A percentile compares a stretch with the other conserved stretches of the same genome.
Conservation (phyloP, 192 early-diverging fungal species). For the Coemansia sp. region DNA sequence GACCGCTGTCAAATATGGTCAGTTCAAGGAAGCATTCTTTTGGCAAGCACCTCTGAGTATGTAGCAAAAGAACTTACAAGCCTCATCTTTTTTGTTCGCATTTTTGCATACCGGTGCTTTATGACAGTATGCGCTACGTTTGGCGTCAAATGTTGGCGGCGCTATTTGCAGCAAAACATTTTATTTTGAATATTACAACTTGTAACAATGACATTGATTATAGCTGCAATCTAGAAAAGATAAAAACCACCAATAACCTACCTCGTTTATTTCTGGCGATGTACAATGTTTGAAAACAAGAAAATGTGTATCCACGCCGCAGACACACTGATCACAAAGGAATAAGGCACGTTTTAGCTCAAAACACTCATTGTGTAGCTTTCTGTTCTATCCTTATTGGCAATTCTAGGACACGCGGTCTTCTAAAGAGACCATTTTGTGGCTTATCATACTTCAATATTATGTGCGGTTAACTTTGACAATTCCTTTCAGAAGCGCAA, state of each 20-base stretch:
- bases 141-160: background rate
- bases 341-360: conserved; percentile 6
- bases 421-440: conserved; percentile 3
- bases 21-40: background rate
- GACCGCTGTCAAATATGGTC: background rate
- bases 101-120: background rate
- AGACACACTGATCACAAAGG: conserved; percentile 15
- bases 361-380: conserved; percentile 4
- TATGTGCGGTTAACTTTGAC: background rate
- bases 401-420: background rate
- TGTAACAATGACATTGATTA: background rate
- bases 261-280: background rate
- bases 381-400: background rate
- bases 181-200: background rate
- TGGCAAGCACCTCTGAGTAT: background rate
- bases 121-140: background rate
- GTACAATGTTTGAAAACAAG: background rate
- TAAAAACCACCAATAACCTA: background rate
- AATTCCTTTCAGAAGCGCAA: background rate
- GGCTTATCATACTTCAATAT: conserved; percentile 2
- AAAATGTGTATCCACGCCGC: conserved; percentile 19
- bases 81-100: background rate
- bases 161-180: background rate
- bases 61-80: background rate
- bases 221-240: background rate